These are phyloP conservation scores for Byssoonygena ceratinophila DNA, from an alignment of 2,329 filamentous ascomycete genomes.

Conservation along the genomic window DNA sequence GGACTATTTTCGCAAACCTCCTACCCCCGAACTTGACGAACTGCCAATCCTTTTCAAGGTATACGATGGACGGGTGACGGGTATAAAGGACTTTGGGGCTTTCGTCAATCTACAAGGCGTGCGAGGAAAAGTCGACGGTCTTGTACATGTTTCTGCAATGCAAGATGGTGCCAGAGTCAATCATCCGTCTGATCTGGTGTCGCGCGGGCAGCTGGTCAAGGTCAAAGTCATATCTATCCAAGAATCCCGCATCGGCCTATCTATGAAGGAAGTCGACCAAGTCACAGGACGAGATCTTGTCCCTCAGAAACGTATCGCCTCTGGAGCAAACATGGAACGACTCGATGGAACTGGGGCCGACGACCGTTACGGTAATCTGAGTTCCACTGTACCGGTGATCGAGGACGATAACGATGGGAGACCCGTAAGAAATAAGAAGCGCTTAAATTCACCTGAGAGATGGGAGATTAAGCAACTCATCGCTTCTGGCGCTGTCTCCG, in stretches of 20 bases:
- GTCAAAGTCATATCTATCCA: slow-evolving; percentile 88
- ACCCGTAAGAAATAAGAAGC: slow-evolving; percentile 61
- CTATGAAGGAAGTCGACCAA: slow-evolving; percentile 97
- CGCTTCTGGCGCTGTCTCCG: slow-evolving; percentile 84
- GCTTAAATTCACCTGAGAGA: slow-evolving; percentile 89
- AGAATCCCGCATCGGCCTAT: slow-evolving; percentile 68
- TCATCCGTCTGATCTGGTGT: slow-evolving; percentile 79
- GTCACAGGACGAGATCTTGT: slow-evolving; percentile 71
- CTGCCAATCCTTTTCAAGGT: slow-evolving; percentile 71
- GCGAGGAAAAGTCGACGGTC: slow-evolving; percentile 75
- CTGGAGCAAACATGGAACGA: slow-evolving; percentile 80
- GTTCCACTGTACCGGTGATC: slow-evolving; percentile 50
- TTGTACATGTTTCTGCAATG: slow-evolving; percentile 89
- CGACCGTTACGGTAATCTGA: slow-evolving; percentile 47
- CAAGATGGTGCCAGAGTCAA: slow-evolving; percentile 75
- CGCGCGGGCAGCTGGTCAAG: slow-evolving; percentile 71
- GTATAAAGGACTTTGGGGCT: slow-evolving; percentile 87
- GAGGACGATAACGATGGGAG: slow-evolving; percentile 49
- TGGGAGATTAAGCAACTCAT: slow-evolving; percentile 98
- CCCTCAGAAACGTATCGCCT: slow-evolving; percentile 66
- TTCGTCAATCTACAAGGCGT: slow-evolving; percentile 90
- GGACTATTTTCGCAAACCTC: slow-evolving; percentile 54
- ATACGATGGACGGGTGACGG: slow-evolving; percentile 81
- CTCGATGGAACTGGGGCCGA: slow-evolving; percentile 52
- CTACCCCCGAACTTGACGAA: slow-evolving; percentile 68